Evolutionary conservation across 345 rosid species (phyloP), one percentile per base, ranked within the genome.

Genomic region (Heritiera littoralis): DNA sequence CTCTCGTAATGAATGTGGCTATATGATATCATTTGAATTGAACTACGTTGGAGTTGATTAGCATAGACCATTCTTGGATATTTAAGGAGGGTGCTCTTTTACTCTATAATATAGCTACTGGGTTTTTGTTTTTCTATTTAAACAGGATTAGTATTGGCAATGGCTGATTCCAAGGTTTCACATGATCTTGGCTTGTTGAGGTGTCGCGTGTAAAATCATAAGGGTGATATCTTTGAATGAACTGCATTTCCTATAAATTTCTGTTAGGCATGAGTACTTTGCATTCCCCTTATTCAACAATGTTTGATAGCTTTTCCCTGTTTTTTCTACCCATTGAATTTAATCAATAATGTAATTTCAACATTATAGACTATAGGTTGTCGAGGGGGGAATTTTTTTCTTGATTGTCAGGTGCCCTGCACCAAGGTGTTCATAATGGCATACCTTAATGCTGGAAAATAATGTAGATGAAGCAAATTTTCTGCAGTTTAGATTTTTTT

Each of bases 161-260:
- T 58, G 63, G 38, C 38, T 35, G 3, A 35, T 35, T 2, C 32
- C 32, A 9, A 58, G 63, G 32, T 20, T 20, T 20, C 12, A 0
- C 56, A 45, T 13, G 56, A 14, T 52, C 56, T 15, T 52, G 18
- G 14, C 56, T 52, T 4, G 18, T 52, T 52, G 3, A 52, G 14
- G 56, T 52, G 56, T 55, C 65, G 10, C 14, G 15, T 32, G 8
- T 12, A 61, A 18, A 61, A 61, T 30, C 66, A 61, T 30, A 30
- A 28, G 12, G 41, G 23, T 30, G 15, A 61, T 61, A 43, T 56
- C 28, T 56, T 56, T 14, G 18, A 18, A 56, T 18, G 28, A 56
- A 20, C 32, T 43, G 72, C 72, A n/a, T 43, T 67, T n/a, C 30
- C 52, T 43, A 67, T 67, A 52, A 43, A 67, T 67, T 12, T 66